phyloP scores from a whole-genome alignment of 2,329 filamentous ascomycete species.

The Colletotrichum spinosum region DNA sequence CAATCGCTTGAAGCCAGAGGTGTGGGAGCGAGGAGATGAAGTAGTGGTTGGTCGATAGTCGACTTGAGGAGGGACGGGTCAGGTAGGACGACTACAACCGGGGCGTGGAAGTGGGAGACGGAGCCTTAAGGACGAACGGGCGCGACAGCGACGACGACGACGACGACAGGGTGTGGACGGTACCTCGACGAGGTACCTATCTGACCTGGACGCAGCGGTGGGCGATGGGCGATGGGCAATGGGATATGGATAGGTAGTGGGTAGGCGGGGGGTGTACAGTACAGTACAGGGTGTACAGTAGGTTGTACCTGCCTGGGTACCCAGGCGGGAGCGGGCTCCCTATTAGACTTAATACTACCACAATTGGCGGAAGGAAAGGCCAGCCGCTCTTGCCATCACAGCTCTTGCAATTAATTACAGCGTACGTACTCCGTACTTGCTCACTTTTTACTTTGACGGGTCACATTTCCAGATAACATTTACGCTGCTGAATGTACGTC shows the following conservation, averaged over 20 bases:
- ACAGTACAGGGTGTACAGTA: no score
- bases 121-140: constrained; percentile 16
- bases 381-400: neutral
- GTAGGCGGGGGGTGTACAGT: no score
- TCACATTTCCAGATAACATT: no score
- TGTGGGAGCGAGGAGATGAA: constrained; percentile 28
- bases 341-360: constrained; percentile 37
- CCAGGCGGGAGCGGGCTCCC: constrained; percentile 19
- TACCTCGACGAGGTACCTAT: no score
- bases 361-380: constrained; percentile 33
- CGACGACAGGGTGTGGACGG: neutral
- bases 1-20: constrained; percentile 7
- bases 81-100: constrained; percentile 4
- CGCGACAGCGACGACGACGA: neutral
- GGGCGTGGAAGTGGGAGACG: constrained; percentile 21
- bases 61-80: constrained; percentile 16
- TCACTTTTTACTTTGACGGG: no score
- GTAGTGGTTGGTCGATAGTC: constrained; percentile 14
- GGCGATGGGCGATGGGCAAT: no score
- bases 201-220: no score
- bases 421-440: no score
- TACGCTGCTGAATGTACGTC: no score
- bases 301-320: neutral
- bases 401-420: no score
- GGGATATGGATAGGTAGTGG: no score